Evolutionary conservation across 2,329 filamentous ascomycete genomes (phyloP), one percentile per base, ranked within the genome.

Genomic region (Helminthosporium solani): DNA sequence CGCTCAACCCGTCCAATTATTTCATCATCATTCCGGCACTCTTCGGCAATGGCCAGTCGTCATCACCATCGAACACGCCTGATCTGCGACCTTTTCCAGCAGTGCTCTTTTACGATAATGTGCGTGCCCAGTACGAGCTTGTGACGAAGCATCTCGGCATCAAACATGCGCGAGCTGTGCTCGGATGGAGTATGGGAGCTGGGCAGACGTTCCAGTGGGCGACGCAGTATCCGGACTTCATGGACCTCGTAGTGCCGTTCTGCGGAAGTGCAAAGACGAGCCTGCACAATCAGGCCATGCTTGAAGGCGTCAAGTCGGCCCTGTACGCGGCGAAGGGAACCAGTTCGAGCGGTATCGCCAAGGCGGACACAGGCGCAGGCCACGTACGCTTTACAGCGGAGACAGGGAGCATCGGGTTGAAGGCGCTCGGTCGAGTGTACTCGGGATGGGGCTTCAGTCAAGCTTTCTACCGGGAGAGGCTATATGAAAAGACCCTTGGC

Each of bases 401-500:
- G 40, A 78, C 85, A 52, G 78, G 66, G 38, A 71, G 74, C 14
- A 70, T 74, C 16, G 84, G 81, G 0, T 62, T 92, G 33, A 90
- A 85, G 59, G 87, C 88, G 0, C 80, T 92, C 46, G 86, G 80
- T 0, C 77, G 86, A 35, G 87, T 84, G 0, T 94, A 94, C 67
- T 87, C 88, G 1, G 88, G 87, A 0, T 94, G 81, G 87, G 88
- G 88, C 0, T 87, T 92, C 58, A 87, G 83, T 41, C 87, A 91
- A 59, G 78, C 86, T 0, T 92, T 91, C 60, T 92, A 92, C 59
- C 78, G 88, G 1, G 75, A 88, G 54, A 84, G 78, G 62, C 49
- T 88, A n/a, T 85, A 85, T 63, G 80, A 87, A 63, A 83, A 68
- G 1, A 73, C 63, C 1, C 75, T 90, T 7, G 84, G 85, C 0